Evolutionary conservation across 768 basidiomycete species (phyloP), one percentile per base, ranked within the genome.

Genomic region (Rhizopogon vesiculosus): DNA sequence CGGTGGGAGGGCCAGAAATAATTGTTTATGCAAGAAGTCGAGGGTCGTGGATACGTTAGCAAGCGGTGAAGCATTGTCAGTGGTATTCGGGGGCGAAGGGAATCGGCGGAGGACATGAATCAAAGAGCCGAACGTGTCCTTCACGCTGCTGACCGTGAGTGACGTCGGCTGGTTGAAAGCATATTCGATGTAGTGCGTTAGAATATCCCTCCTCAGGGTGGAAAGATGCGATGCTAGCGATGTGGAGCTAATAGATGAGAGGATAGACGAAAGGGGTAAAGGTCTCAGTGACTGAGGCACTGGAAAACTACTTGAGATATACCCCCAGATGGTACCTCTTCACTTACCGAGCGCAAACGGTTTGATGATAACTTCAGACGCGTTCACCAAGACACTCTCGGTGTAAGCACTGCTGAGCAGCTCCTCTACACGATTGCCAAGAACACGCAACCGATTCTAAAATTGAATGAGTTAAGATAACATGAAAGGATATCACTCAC

Each of bases 341-440:
- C 44, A 66, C 74, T 28, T 41, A 75, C 80, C 76, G 59, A 69
- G 78, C n/a, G 87, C 76, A 28, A 75, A 74, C 12, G 79, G 70
- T 52, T 71, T 74, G 50, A 91, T 75, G 29, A 71, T 67, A 29
- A 90, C 61, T 56, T 78, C 76, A 15, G 74, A 74, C 3, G 79
- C 70, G 25, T 78, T 76, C 29, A 87, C 66, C 2, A 75, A 63
- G 25, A 91, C 67, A 62, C 85, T 78, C 62, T 83, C 78, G 19
- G 79, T 68, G 63, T 83, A 91, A 3, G 85, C 86, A 45, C 89
- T 83, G 59, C 76, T 80, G 22, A 93, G 74, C 62, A 89, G 84
- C 57, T 91, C 91, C 64, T 89, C 84, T 7, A 82, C 69, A 39
- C 80, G 80, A 54, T 86, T 82, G 62, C 77, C 76, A 25, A 78